Percentiles rank a stretch among this genome's conserved stretches.
phyloP scores from a whole-genome alignment of 1,284 basidiomycete species.

The Ustilago bromivora region DNA sequence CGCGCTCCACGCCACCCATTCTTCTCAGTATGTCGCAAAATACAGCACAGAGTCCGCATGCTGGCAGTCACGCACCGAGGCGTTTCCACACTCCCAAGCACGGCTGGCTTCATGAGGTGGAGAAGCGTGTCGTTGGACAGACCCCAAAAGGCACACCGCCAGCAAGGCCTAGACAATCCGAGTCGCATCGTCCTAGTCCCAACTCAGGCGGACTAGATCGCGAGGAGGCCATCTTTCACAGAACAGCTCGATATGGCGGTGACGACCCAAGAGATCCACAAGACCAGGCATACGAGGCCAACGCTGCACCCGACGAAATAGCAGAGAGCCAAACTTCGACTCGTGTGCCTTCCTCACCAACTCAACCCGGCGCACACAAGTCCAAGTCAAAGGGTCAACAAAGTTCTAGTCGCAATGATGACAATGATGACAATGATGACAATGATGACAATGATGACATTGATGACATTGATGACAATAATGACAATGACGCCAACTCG shows the following conservation, averaged over 20 bases:
- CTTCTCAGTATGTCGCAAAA: constrained; percentile 24
- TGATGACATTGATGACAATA: constrained; percentile 3
- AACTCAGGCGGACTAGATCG: constrained; percentile 16
- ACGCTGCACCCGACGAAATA: neutral
- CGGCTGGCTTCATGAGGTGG: constrained; percentile 33
- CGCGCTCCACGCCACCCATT: neutral
- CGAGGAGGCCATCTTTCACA: constrained; percentile 32
- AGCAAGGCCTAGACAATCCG: constrained; percentile 10
- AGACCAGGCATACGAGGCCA: constrained; percentile 27
- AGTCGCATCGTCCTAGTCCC: constrained; percentile 6
- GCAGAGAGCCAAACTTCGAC: constrained; percentile 23
- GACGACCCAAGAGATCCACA: constrained; percentile 34
- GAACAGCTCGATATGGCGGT: constrained; percentile 41
- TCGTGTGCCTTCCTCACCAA: constrained; percentile 36
- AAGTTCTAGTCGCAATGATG: neutral
- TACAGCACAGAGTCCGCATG: neutral
- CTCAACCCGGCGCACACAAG: constrained; percentile 12
- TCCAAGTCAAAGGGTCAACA: constrained; percentile 7
- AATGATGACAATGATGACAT: constrained; percentile 8
- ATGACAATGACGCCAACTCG: constrained; percentile 15
- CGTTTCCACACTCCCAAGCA: constrained; percentile 34
- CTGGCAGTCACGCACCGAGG: neutral
- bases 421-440: constrained; percentile 8
- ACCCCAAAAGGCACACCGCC: constrained; percentile 27
- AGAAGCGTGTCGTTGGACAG: constrained; percentile 29